These are phyloP conservation scores for Boletus reticulatus DNA, from an alignment of 768 basidiomycete species.

Conservation along the genomic window DNA sequence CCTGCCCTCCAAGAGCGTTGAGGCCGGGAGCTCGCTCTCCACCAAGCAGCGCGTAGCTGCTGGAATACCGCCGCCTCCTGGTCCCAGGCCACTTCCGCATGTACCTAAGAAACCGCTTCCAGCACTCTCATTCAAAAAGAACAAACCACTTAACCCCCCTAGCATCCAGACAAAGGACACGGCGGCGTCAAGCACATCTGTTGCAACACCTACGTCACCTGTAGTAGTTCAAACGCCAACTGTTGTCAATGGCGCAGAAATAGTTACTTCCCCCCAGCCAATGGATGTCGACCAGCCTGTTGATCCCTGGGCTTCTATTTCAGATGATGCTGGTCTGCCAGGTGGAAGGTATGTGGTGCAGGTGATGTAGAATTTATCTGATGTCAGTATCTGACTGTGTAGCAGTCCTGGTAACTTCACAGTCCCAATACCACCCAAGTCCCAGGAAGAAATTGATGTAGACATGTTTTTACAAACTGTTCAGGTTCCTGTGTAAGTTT, in stretches of 20 bases:
- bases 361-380: background rate
- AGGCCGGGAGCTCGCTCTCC: slow-evolving; percentile 38
- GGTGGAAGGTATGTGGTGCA: slow-evolving; percentile 14
- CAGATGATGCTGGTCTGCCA: slow-evolving; percentile 5
- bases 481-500: slow-evolving; percentile 25
- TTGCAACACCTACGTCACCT: slow-evolving; percentile 11
- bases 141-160: slow-evolving; percentile 14
- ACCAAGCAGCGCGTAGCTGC: slow-evolving; percentile 52
- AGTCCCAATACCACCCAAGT: slow-evolving; percentile 17
- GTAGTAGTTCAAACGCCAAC: background rate
- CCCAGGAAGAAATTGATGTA: slow-evolving; percentile 17
- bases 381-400: background rate
- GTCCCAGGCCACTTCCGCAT: slow-evolving; percentile 34
- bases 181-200: background rate
- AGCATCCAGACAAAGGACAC: slow-evolving; percentile 15
- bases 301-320: slow-evolving; percentile 12
- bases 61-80: slow-evolving; percentile 35
- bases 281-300: slow-evolving; percentile 19
- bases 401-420: slow-evolving; percentile 3
- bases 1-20: slow-evolving; percentile 22
- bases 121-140: slow-evolving; percentile 47
- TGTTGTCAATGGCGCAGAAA: background rate
- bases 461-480: slow-evolving; percentile 28
- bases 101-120: slow-evolving; percentile 24
- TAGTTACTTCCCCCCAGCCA: slow-evolving; percentile 16